These are phyloP conservation scores for Kalmusia sp. DNA, from an alignment of 2,329 filamentous ascomycete genomes.

Conservation along the genomic window DNA sequence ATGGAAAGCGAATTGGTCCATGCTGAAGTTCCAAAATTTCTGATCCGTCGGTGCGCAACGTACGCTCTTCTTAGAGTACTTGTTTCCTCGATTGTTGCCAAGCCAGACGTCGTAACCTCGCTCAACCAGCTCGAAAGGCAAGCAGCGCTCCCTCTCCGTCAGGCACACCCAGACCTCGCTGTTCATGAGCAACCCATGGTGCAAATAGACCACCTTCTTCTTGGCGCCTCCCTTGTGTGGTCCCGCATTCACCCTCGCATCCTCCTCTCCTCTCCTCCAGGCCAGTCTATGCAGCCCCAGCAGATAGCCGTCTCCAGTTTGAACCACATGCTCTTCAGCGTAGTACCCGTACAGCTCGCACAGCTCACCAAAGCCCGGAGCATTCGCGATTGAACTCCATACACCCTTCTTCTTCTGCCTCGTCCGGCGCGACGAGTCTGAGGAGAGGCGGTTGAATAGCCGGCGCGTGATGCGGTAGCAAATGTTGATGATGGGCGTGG, in stretches of 20 bases:
- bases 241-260: constrained; percentile 77
- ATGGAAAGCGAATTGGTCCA: constrained; percentile 97
- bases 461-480: constrained; percentile 83
- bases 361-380: constrained; percentile 92
- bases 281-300: constrained; percentile 88
- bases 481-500: constrained; percentile 79
- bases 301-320: constrained; percentile 92
- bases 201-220: constrained; percentile 91
- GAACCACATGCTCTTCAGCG: constrained; percentile 94
- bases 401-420: constrained; percentile 75
- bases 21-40: constrained; percentile 96
- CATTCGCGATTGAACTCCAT: constrained; percentile 80
- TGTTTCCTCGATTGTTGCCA: constrained; percentile 97
- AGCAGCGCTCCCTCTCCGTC: constrained; percentile 82
- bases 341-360: constrained; percentile 90
- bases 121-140: constrained; percentile 90
- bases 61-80: constrained; percentile 96
- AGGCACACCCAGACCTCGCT: constrained; percentile 97
- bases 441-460: constrained; percentile 80
- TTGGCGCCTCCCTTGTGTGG: constrained; percentile 60
- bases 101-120: constrained; percentile 96
- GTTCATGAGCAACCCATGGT: constrained; percentile 98
- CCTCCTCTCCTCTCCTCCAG: constrained; percentile 82
- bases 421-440: constrained; percentile 71
- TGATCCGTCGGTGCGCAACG: constrained; percentile 74